phyloP scores from a whole-genome alignment of 2,329 filamentous ascomycete species.

The Ceratocystis alfenasii region DNA sequence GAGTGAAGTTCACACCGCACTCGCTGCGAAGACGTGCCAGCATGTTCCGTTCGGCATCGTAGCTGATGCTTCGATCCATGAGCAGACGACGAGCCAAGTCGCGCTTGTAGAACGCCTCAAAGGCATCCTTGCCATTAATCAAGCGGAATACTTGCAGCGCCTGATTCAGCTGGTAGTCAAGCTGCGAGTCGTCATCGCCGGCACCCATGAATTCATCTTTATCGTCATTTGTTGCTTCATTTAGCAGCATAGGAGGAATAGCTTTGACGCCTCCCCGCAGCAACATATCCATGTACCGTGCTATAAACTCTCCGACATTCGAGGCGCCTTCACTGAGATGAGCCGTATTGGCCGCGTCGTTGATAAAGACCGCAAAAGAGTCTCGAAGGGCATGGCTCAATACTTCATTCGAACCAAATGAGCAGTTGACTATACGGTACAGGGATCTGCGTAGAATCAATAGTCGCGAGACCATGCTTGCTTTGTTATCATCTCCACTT shows the following conservation, averaged over 20 bases:
- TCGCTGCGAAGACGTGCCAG: constrained; percentile 80
- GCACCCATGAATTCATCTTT: constrained; percentile 46
- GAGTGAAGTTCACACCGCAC: constrained; percentile 87
- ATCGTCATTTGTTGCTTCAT: constrained; percentile 33
- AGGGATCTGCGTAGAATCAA: constrained; percentile 69
- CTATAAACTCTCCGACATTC: constrained; percentile 97
- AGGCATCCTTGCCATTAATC: constrained; percentile 92
- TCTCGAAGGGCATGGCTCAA: constrained; percentile 71
- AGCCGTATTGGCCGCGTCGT: constrained; percentile 62
- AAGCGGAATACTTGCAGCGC: constrained; percentile 92
- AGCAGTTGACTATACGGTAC: constrained; percentile 62
- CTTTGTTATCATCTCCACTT: constrained; percentile 63
- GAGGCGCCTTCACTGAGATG: constrained; percentile 74
- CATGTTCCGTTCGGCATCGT: constrained; percentile 94
- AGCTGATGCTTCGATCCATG: constrained; percentile 84
- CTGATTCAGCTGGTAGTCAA: constrained; percentile 84
- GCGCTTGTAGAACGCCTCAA: constrained; percentile 98
- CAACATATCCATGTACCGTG: constrained; percentile 86
- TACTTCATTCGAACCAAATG: constrained; percentile 65
- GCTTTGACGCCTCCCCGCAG: constrained; percentile 79
- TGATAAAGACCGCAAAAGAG: constrained; percentile 82
- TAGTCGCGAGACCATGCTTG: constrained; percentile 76
- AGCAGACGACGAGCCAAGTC: constrained; percentile 81
- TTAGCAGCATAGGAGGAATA: constrained; percentile 56
- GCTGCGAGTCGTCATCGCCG: constrained; percentile 79